phyloP scores from a whole-genome alignment of 2,329 filamentous ascomycete genomes.

The Curvularia hawaiiensis region DNA sequence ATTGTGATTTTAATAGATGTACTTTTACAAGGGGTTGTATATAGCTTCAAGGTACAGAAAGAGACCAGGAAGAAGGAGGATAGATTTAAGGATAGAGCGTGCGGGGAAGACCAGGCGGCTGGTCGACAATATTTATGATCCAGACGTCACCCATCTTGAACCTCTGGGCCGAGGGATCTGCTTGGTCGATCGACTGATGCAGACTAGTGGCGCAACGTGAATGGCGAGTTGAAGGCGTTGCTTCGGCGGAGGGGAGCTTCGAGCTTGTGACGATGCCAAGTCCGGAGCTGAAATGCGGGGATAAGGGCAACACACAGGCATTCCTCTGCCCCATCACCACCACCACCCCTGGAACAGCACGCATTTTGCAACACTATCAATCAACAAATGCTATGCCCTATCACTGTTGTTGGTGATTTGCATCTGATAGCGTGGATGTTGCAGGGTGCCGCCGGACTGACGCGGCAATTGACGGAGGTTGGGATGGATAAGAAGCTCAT shows the following conservation, averaged over 20 bases:
- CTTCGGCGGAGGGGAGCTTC: slow-evolving; percentile 38
- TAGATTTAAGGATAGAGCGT: slow-evolving; percentile 32
- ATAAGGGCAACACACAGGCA: slow-evolving; percentile 11
- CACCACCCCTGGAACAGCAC: slow-evolving; percentile 17
- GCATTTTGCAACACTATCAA: slow-evolving; percentile 4
- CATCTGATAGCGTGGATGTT: slow-evolving; percentile 19
- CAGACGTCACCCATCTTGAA: slow-evolving; percentile 42
- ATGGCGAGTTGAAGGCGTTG: slow-evolving; percentile 33
- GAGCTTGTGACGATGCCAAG: slow-evolving; percentile 47
- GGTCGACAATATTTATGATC: slow-evolving; percentile 35
- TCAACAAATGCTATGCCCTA: slow-evolving; percentile 3
- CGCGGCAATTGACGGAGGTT: slow-evolving; percentile 34
- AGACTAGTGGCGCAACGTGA: slow-evolving; percentile 39
- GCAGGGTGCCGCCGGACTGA: slow-evolving; percentile 28
- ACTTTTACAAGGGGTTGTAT: slow-evolving; percentile 10
- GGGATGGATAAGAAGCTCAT: slow-evolving; percentile 20
- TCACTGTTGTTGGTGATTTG: slow-evolving; percentile 16
- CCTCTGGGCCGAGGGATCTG: slow-evolving; percentile 42
- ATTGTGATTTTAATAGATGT: slow-evolving; percentile 29
- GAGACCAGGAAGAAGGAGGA: slow-evolving; percentile 18
- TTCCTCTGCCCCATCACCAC: slow-evolving; percentile 23
- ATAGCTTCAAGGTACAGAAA: slow-evolving; percentile 14
- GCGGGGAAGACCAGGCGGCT: slow-evolving; percentile 32
- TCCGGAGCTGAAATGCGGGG: slow-evolving; percentile 32
- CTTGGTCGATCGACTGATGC: slow-evolving; percentile 27